These are phyloP conservation scores for Coemansia sp. DNA, from an alignment of 192 early-diverging fungal genomes.

Conservation along the genomic window DNA sequence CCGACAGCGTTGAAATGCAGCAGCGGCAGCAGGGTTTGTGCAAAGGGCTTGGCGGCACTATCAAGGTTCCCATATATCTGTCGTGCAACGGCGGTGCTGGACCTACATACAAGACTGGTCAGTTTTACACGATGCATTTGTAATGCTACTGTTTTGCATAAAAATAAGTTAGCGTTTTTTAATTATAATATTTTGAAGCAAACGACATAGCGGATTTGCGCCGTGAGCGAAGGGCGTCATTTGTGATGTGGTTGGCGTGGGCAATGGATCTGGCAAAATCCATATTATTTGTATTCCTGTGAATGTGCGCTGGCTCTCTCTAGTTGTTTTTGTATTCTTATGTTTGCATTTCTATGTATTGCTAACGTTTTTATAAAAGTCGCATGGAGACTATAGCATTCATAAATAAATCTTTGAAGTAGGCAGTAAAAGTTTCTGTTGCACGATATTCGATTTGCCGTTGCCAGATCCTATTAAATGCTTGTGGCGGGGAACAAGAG, in stretches of 20 bases:
- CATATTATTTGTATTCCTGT: no score
- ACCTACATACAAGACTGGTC: constrained; percentile 51
- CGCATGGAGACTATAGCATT: no score
- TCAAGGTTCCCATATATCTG: constrained; percentile 45
- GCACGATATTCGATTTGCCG: background rate
- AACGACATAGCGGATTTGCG: background rate
- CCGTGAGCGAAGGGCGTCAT: no score
- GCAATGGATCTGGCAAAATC: no score
- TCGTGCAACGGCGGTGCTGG: constrained; percentile 46
- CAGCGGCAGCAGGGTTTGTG: constrained; percentile 6
- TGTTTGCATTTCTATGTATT: no score
- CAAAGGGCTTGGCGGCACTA: constrained; percentile 7
- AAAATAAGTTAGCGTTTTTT: background rate
- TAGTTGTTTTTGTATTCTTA: no score
- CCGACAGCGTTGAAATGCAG: constrained; percentile 1
- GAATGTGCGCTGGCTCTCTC: no score
- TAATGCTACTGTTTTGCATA: background rate
- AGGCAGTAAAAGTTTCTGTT: background rate
- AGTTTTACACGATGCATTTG: constrained; percentile 47
- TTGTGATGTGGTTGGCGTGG: no score
- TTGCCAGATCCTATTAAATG: background rate
- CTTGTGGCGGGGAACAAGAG: background rate
- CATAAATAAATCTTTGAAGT: no score
- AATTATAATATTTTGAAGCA: background rate
- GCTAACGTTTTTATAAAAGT: no score